Evolutionary conservation across 768 basidiomycete genomes (phyloP).

Genomic region (Serendipita sp.): DNA sequence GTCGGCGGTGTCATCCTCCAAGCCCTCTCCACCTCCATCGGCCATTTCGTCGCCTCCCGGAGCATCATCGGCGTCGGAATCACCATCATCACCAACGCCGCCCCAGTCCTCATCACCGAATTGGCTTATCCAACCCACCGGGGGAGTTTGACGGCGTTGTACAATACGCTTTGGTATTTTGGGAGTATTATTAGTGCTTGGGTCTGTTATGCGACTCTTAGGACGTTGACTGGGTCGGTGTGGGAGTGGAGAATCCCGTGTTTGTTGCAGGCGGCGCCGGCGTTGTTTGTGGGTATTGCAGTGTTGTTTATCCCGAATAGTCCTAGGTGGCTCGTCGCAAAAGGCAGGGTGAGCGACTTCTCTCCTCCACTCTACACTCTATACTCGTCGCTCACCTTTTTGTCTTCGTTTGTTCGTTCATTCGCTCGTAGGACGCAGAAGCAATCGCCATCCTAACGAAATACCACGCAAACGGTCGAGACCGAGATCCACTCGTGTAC

Average conservation of each 20-base stretch:
- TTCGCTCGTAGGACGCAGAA: constrained; percentile 30
- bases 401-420: neutral
- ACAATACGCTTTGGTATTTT: constrained; percentile 27
- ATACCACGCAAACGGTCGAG: constrained; percentile 46
- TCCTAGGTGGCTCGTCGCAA: constrained; percentile 10
- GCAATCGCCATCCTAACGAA: constrained; percentile 48
- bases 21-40: constrained; percentile 26
- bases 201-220: too few species aligned
- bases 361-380: too few species aligned
- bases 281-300: constrained; percentile 25
- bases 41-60: constrained; percentile 34
- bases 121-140: constrained; percentile 53
- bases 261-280: constrained; percentile 42
- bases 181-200: too few species aligned
- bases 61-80: constrained; percentile 22
- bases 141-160: constrained; percentile 24
- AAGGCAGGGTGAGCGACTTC: constrained; percentile 33
- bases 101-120: constrained; percentile 45
- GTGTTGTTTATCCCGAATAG: constrained; percentile 53
- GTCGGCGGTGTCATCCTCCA: constrained; percentile 21
- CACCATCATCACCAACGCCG: neutral
- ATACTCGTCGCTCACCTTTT: constrained; percentile 27
- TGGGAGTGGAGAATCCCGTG: constrained; percentile 34
- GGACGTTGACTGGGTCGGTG: constrained; percentile 11
- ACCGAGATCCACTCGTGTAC: constrained; percentile 34